Base-by-base conservation (phyloP, 108 stramenopile genomes). In the Cyclotella choctawhatcheeana region DNA sequence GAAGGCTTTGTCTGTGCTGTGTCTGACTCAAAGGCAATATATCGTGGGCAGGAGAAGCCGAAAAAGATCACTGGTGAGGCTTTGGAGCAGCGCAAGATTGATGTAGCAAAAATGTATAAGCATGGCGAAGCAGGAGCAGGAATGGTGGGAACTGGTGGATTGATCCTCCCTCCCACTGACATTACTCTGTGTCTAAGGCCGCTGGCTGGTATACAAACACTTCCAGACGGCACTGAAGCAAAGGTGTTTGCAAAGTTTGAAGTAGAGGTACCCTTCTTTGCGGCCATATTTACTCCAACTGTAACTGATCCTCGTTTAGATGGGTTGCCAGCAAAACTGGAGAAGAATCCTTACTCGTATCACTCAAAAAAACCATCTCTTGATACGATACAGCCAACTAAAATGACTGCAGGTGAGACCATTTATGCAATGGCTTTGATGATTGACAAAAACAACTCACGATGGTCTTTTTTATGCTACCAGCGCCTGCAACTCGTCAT, bases 191-290 rank as follows among this genome's bases (percentile, higher is more conserved):
- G 67, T 30, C 93, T 97, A 0, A 77, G 93, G 6, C 96, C 97
- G 30, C 77, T 99, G 43, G 81, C 92, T 67, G 91, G 85, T 24
- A 76, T 98, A 55, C 60, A 75, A 37, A 86, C 79, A 3, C 53
- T 77, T 18, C 71, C 82, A 31, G 86, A 89, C 58, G 96, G 96
- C 18, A 78, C 81, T 30, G 47, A 51, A 44, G 85, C 62, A 1
- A 96, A 98, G 73, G 82, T 90, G 8, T 99, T 88, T 66, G 93
- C 92, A 4, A 81, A 82, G 35, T 85, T 84, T 44, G 97, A 98
- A 81, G 84, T 97, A 22, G 91, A 95, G 58, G 63, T 77, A 14
- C 79, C 82, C 0, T 71, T 84, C 31, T 79, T 87, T 52, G 81
- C 90, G 20, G 92, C 90, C 20, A 69, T 89, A 22, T 95, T 89